Evolutionary conservation across 139 green algal species (phyloP), one percentile per base, ranked within the genome.

Genomic region (Tetraselmis striata): DNA sequence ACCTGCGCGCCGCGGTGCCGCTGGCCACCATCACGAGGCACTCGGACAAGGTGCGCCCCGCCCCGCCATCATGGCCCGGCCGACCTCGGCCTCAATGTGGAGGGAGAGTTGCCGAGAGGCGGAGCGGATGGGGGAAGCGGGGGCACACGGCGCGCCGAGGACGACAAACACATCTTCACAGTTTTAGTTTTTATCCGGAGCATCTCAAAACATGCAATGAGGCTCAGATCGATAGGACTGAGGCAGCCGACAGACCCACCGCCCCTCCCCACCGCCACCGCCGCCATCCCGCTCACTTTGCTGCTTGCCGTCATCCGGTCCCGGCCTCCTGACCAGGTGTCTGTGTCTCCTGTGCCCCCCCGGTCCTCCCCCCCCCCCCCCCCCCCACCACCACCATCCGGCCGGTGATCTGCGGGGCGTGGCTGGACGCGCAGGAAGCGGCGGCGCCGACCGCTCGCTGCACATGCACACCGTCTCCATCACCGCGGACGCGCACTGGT

Each of bases 1-100:
- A 95, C 83, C 79, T 87, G 23, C 78, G 91, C n/a, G 79, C 85
- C 0, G 29, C 79, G 5, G 32, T 93, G 29, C 89, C 91, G 22
- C 81, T 95, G 80, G 85, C 91, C 82, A 93, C 90, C 30, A 79
- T 95, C 28, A 75, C 85, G 27, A 84, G 80, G 1, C 90, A 92
- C 80, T 79, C 77, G 11, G 89, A 89, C 27, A 93, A 92, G 83
- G 80, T 87, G 81, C 79, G 45, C 45, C 11, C 11, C 18, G 45
- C 45, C 45, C n/a, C n/a, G n/a, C n/a, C n/a, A n/a, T n/a, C n/a
- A n/a, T n/a, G n/a, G n/a, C n/a, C n/a, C n/a, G n/a, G n/a, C n/a
- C n/a, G n/a, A n/a, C n/a, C n/a, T n/a, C n/a, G n/a, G n/a, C n/a
- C n/a, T n/a, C n/a, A n/a, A n/a, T n/a, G n/a, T n/a, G n/a, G n/a